These are phyloP conservation scores for Mortierella sp. DNA, from an alignment of 371 early-diverging fungal genomes.

Conservation along the genomic window DNA sequence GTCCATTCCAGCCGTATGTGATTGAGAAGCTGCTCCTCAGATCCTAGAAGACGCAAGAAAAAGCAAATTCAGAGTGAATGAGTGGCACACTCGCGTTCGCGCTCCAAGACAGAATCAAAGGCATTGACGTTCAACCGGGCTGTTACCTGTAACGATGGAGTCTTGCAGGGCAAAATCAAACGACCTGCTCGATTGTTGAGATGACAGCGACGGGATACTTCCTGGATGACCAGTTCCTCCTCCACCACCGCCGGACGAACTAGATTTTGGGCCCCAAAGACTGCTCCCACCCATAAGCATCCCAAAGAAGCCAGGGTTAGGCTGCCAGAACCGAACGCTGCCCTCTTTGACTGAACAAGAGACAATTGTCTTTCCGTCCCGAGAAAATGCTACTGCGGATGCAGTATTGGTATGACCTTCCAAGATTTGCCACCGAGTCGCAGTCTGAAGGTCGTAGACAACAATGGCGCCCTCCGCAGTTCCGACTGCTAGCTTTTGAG, in stretches of 20 bases:
- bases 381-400: constrained; percentile 81
- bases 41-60: constrained; percentile 16
- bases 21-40: constrained; percentile 59
- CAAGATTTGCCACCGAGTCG: constrained; percentile 75
- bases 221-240: constrained; percentile 13
- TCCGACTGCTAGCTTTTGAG: constrained; percentile 88
- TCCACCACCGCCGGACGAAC: background rate
- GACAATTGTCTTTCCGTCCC: constrained; percentile 84
- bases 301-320: constrained; percentile 79
- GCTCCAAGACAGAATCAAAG: background rate
- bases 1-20: constrained; percentile 81
- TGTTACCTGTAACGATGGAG: constrained; percentile 55
- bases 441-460: constrained; percentile 89
- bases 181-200: constrained; percentile 53
- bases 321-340: constrained; percentile 84
- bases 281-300: constrained; percentile 64
- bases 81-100: background rate
- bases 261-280: constrained; percentile 32
- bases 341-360: constrained; percentile 81
- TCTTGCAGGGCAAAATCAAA: constrained; percentile 80
- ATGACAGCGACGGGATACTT: constrained; percentile 36
- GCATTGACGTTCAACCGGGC: background rate
- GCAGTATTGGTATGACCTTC: constrained; percentile 80
- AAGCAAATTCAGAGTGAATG: constrained; percentile 9
- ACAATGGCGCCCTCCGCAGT: constrained; percentile 82